These are phyloP conservation scores for Agrostemma githago DNA, from an alignment of 148 eudicot species.

Conservation along the genomic window DNA sequence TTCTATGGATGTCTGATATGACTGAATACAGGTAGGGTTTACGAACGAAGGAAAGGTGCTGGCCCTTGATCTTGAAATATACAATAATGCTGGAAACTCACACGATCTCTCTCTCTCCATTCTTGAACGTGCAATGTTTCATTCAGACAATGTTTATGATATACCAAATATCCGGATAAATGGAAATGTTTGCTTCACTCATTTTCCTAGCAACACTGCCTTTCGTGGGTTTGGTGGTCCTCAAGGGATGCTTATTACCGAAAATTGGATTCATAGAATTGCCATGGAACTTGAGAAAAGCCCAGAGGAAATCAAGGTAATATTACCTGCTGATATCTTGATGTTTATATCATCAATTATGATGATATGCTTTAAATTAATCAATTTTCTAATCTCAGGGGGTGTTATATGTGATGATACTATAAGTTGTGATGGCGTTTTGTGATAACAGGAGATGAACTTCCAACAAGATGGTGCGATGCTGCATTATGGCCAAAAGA, in stretches of 20 bases:
- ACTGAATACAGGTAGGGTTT: constrained; percentile 70
- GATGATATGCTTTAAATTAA: not conserved
- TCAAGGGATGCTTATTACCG: constrained; percentile 94
- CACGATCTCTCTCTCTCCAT: constrained; percentile 82
- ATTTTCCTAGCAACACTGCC: constrained; percentile 92
- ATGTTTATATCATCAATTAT: not conserved
- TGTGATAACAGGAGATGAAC: constrained; percentile 65
- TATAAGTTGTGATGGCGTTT: not conserved
- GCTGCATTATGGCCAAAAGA: constrained; percentile 71
- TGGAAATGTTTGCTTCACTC: constrained; percentile 91
- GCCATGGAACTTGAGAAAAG: constrained; percentile 76
- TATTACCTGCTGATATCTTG: constrained; percentile 4
- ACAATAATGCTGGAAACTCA: constrained; percentile 91
- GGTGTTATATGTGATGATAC: constrained; percentile 34
- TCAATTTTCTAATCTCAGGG: constrained; percentile 41
- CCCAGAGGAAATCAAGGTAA: constrained; percentile 91
- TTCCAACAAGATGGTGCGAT: constrained; percentile 73
- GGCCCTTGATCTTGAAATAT: constrained; percentile 87
- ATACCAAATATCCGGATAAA: constrained; percentile 73
- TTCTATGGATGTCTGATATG: not conserved
- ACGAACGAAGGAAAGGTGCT: constrained; percentile 79
- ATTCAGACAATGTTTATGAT: constrained; percentile 88
- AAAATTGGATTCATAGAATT: constrained; percentile 94
- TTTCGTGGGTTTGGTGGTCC: constrained; percentile 99
- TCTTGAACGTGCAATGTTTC: constrained; percentile 97